phyloP scores from a whole-genome alignment of 208 protist species.

The Vickermania ingenoplastis region DNA sequence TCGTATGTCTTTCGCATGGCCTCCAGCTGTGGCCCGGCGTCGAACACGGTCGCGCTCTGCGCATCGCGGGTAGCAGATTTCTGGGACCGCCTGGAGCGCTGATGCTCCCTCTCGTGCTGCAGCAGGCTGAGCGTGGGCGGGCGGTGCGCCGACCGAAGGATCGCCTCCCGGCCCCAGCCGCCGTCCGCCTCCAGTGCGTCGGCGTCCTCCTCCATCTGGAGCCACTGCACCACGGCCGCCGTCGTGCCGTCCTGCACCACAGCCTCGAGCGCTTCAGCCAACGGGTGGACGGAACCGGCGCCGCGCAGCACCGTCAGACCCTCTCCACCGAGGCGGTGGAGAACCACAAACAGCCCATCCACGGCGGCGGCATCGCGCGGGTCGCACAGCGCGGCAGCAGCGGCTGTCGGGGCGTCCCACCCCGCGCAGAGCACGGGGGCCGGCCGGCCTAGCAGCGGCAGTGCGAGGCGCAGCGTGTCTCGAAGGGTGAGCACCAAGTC shows the following conservation, averaged over 20 bases:
- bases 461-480: constrained; percentile 13
- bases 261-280: constrained; percentile 1
- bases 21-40: constrained; percentile 40
- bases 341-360: constrained; percentile 22
- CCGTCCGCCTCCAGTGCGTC: neutral
- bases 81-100: neutral
- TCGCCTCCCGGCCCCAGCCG: neutral
- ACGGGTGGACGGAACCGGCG: neutral
- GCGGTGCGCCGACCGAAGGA: neutral
- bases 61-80: neutral
- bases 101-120: neutral
- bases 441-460: constrained; percentile 7
- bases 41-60: neutral
- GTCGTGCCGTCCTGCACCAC: constrained; percentile 1
- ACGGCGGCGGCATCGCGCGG: neutral
- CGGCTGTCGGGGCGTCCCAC: neutral
- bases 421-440: neutral
- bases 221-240: constrained; percentile 7
- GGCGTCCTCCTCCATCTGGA: constrained; percentile 3
- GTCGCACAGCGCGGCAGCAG: neutral
- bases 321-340: constrained; percentile 40
- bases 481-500: constrained; percentile 13
- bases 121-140: neutral
- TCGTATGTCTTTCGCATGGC: constrained; percentile 60
- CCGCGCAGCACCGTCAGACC: constrained; percentile 17